These are phyloP conservation scores for Tolypocladium cylindrosporum DNA, from an alignment of 2,329 filamentous ascomycete genomes.

Conservation along the genomic window DNA sequence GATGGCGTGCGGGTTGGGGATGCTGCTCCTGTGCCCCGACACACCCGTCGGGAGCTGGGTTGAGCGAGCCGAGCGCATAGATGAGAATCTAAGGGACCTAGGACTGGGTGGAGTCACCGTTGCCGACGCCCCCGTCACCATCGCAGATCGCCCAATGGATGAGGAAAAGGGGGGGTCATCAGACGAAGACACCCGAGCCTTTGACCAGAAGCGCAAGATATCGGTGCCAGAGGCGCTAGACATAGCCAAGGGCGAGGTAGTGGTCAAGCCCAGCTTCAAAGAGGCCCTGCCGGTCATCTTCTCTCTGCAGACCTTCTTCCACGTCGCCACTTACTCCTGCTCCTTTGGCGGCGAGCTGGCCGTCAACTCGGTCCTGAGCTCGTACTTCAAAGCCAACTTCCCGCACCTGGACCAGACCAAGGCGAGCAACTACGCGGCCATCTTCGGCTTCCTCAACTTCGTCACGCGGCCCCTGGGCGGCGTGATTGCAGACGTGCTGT, in stretches of 20 bases:
- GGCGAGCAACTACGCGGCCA: constrained; percentile 54
- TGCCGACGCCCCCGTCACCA: constrained; percentile 39
- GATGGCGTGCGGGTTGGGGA: constrained; percentile 50
- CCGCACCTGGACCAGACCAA: constrained; percentile 44
- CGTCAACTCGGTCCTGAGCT: constrained; percentile 48
- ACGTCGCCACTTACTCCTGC: constrained; percentile 48
- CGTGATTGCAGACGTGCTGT: constrained; percentile 39
- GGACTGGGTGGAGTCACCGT: constrained; percentile 29
- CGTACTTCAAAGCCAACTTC: constrained; percentile 52
- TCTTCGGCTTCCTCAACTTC: constrained; percentile 68
- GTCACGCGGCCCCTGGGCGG: constrained; percentile 58
- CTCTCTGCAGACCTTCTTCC: constrained; percentile 45
- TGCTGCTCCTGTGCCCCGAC: constrained; percentile 68
- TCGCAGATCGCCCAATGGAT: constrained; percentile 31
- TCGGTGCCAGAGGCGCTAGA: constrained; percentile 43
- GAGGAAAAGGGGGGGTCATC: constrained; percentile 16
- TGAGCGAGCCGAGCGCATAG: constrained; percentile 52
- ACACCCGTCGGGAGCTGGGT: constrained; percentile 77
- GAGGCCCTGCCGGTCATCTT: constrained; percentile 35
- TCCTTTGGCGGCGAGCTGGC: constrained; percentile 55
- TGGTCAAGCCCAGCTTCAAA: constrained; percentile 45
- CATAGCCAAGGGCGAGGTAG: constrained; percentile 40
- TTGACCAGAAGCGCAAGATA: constrained; percentile 35
- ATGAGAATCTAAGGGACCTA: constrained; percentile 40
- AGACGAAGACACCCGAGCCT: constrained; percentile 8